Conservation (phyloP, 179 eudicot genomes). For the Sideroxylon spinosum region DNA sequence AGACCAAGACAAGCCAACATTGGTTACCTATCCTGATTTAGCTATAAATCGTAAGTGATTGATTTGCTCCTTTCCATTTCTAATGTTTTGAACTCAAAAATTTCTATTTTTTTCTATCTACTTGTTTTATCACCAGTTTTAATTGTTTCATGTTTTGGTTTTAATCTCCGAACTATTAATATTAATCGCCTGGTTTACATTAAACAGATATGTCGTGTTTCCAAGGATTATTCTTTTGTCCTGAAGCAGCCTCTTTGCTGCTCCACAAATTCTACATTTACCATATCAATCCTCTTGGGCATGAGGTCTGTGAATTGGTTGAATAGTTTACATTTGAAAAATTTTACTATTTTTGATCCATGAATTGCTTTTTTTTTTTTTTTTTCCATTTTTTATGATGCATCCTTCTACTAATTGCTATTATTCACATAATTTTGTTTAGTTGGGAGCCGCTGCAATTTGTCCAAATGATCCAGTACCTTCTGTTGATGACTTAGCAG, state of each 20-base stretch:
- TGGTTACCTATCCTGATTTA: constrained; percentile 94
- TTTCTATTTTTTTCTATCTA: background rate
- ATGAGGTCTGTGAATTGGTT: constrained; percentile 75
- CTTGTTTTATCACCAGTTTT: constrained; percentile 3
- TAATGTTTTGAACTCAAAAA: background rate
- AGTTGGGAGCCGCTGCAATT: constrained; percentile 93
- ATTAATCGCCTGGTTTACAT: background rate
- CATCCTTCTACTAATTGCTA: constrained; percentile 3
- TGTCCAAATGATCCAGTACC: constrained; percentile 66
- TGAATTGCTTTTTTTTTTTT: background rate
- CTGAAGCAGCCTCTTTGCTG: constrained; percentile 96
- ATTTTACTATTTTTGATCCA: constrained; percentile 7
- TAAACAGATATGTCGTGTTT: constrained; percentile 90
- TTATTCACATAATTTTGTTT: constrained; percentile 66
- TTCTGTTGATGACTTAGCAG: constrained; percentile 81
- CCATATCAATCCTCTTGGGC: constrained; percentile 99
- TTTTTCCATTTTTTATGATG: background rate
- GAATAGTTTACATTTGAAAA: constrained; percentile 12
- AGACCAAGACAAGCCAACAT: constrained; percentile 88
- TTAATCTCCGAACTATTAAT: background rate
- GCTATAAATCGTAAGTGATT: constrained; percentile 83
- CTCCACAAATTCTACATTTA: constrained; percentile 97
- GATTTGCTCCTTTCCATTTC: background rate
- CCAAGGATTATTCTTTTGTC: constrained; percentile 96
- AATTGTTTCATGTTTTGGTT: background rate